phyloP scores from a whole-genome alignment of 352 stramenopile genomes.

The Pythium pyrilobum region DNA sequence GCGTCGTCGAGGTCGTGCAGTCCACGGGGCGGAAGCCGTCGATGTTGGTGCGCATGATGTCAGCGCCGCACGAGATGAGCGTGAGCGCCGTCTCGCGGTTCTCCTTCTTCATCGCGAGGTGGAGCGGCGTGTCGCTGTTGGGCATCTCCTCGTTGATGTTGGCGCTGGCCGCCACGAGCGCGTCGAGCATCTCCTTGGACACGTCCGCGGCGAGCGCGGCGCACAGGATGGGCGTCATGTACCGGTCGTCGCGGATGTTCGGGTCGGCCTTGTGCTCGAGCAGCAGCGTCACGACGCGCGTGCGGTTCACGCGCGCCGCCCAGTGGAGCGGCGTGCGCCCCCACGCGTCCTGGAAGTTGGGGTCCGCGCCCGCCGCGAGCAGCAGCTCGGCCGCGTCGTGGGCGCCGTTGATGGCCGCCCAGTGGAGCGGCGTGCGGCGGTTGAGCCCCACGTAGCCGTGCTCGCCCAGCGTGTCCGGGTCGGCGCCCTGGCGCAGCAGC shows the following conservation, averaged over 20 bases:
- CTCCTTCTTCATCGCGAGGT: slow-evolving; percentile 70
- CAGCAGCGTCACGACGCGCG: slow-evolving; percentile 40
- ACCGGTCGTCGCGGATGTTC: slow-evolving; percentile 44
- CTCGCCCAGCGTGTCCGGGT: slow-evolving; percentile 65
- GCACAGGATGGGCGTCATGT: slow-evolving; percentile 64
- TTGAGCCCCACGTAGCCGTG: slow-evolving; percentile 63
- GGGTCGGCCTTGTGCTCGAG: slow-evolving; percentile 46
- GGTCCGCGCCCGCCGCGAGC: slow-evolving; percentile 48
- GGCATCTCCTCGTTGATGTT: slow-evolving; percentile 62
- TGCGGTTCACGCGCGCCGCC: slow-evolving; percentile 55
- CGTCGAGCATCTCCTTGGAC: slow-evolving; percentile 42
- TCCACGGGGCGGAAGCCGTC: slow-evolving; percentile 69
- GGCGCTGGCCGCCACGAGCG: slow-evolving; percentile 40
- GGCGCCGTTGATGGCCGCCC: slow-evolving; percentile 55
- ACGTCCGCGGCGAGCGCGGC: slow-evolving; percentile 52
- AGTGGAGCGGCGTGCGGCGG: slow-evolving; percentile 66
- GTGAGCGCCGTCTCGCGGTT: slow-evolving; percentile 57
- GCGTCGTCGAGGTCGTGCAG: slow-evolving; percentile 73
- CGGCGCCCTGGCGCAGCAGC: slow-evolving; percentile 39
- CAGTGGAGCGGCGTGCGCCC: slow-evolving; percentile 66
- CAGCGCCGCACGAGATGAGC: slow-evolving; percentile 45
- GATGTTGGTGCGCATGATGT: slow-evolving; percentile 60
- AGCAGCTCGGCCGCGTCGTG: slow-evolving; percentile 37
- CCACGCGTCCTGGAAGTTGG: slow-evolving; percentile 61
- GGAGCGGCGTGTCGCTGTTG: slow-evolving; percentile 67